Evolutionary conservation across 441 rosid genomes (phyloP), one percentile per base, ranked within the genome.

Genomic region (Euphorbia corollata): DNA sequence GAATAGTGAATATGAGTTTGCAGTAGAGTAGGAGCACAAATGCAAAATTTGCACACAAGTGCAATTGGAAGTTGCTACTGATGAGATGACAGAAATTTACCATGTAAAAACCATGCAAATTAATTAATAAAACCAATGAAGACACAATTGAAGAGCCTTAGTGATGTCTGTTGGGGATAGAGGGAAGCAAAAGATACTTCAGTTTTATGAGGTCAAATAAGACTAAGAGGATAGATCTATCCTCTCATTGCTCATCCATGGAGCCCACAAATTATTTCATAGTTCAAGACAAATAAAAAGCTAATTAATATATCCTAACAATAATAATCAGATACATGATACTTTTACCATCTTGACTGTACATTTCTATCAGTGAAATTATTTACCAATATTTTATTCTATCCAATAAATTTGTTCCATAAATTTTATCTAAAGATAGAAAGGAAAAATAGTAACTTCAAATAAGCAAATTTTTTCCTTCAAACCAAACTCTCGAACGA

Each of bases 1-100:
- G 77, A 79, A 68, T 47, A 55, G 47, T 18, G 76, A 65, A 34
- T 48, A 55, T 41, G 13, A 64, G 53, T 60, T 32, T 24, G 50
- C 36, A 61, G 65, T 2, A 27, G 6, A 16, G 66, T 63, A 30
- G 58, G 38, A 19, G 11, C 6, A 15, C 24, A 27, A 27, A 50
- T 16, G 43, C 27, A 3, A 66, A 11, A 27, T 27, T 27, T 22
- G 1, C 11, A n/a, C 57, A 24, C 30, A 18, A 7, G 59, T 39
- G 43, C 18, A 50, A 43, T 27, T 34, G 47, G 3, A 48, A 34
- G 54, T 6, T 36, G 32, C 56, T 2, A 19, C 6, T 45, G 41
- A 15, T 54, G 56, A 62, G 68, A 61, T 43, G 64, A 51, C 67
- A 24, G 16, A 48, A 63, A 32, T 39, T 59, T 19, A 50, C 16